phyloP scores from a whole-genome alignment of 73 alveolate genomes.

The Tetrahymena malaccensis region DNA sequence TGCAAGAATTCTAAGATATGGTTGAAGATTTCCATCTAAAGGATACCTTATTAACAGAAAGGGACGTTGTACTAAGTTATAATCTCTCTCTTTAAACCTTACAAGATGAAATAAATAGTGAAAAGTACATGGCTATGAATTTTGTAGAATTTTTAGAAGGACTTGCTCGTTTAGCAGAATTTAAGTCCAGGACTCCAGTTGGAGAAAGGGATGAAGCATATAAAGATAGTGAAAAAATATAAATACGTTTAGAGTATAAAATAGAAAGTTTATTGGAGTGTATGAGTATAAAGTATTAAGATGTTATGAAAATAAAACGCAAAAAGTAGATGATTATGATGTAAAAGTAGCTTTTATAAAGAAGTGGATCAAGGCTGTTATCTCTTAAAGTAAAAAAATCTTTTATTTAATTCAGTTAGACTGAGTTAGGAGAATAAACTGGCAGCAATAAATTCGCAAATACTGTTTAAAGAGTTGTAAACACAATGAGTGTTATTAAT shows the following conservation, averaged over 20 bases:
- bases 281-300: background rate
- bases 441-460: background rate
- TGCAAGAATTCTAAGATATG: conserved; percentile 30
- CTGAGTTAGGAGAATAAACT: background rate
- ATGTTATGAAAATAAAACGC: background rate
- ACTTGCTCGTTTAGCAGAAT: conserved; percentile 55
- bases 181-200: background rate
- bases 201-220: background rate
- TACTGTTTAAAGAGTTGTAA: background rate
- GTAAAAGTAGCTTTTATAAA: background rate
- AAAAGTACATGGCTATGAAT: conserved; percentile 43
- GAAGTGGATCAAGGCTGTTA: background rate
- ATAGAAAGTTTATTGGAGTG: background rate
- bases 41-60: conserved; percentile 19
- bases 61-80: conserved; percentile 39
- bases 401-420: background rate
- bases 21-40: conserved; percentile 19
- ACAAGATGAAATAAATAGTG: conserved; percentile 42
- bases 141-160: conserved; percentile 57
- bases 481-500: background rate
- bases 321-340: background rate
- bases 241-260: background rate
- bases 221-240: background rate
- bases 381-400: background rate
- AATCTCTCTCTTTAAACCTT: conserved; percentile 37